Evolutionary conservation across 2,329 filamentous ascomycete species (phyloP).

Genomic region (Fulvia fulva): DNA sequence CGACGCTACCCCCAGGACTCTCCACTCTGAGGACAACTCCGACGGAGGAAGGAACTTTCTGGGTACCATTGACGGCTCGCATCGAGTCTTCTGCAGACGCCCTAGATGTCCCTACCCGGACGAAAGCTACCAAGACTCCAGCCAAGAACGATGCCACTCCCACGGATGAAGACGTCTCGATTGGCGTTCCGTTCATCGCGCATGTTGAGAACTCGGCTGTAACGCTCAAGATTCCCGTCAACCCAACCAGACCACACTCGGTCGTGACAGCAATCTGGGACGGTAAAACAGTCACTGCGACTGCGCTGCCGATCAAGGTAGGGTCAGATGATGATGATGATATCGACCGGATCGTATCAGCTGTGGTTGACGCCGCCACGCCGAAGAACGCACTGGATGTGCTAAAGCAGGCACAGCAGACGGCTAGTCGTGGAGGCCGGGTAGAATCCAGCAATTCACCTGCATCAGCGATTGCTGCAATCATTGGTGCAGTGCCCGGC

Average conservation of each 20-base stretch:
- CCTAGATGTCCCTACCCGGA: slow-evolving; percentile 20
- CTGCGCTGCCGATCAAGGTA: slow-evolving; percentile 8
- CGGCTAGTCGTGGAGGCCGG: background rate
- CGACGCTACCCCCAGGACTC: slow-evolving; percentile 24
- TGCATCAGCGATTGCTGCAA: slow-evolving; percentile 11
- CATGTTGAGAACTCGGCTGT: slow-evolving; percentile 17
- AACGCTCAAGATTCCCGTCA: slow-evolving; percentile 17
- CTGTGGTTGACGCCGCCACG: slow-evolving; percentile 10
- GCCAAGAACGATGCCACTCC: background rate
- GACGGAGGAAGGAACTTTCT: slow-evolving; percentile 15
- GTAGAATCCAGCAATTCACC: slow-evolving; percentile 5
- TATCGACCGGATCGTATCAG: slow-evolving; percentile 12
- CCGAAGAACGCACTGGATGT: slow-evolving; percentile 22
- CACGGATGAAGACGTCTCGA: background rate
- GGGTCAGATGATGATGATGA: slow-evolving; percentile 1
- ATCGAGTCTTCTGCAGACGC: slow-evolving; percentile 23
- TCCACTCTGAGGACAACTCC: slow-evolving; percentile 13
- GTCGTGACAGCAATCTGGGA: slow-evolving; percentile 21
- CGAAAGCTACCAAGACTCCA: background rate
- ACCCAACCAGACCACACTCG: slow-evolving; percentile 11
- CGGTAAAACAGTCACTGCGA: slow-evolving; percentile 18
- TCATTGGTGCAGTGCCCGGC: slow-evolving; percentile 7
- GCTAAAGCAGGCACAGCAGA: slow-evolving; percentile 12
- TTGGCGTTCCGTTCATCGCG: slow-evolving; percentile 16
- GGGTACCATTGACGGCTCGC: slow-evolving; percentile 21